Evolutionary conservation across 2,329 filamentous ascomycete species (phyloP).

Genomic region (Trichoderma hamatum): DNA sequence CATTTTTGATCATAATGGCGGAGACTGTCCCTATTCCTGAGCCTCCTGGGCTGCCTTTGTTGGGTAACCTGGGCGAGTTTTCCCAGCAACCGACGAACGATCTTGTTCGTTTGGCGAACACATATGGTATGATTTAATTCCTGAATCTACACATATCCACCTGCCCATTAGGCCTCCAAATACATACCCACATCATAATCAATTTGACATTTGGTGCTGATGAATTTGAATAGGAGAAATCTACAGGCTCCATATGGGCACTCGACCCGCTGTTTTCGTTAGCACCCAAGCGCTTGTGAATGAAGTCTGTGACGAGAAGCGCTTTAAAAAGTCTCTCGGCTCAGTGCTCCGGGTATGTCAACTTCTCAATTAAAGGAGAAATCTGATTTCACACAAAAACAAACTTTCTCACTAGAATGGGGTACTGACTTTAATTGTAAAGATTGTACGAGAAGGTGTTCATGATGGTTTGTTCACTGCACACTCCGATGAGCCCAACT

Average conservation of each 20-base stretch:
- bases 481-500: conserved; percentile 57
- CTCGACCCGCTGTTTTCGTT: conserved; percentile 53
- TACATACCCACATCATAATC: background rate
- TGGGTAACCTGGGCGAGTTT: conserved; percentile 69
- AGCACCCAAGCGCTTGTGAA: conserved; percentile 60
- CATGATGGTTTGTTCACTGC: conserved; percentile 70
- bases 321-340: conserved; percentile 63
- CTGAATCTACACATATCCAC: background rate
- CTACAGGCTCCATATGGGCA: conserved; percentile 57
- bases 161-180: background rate
- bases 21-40: conserved; percentile 59
- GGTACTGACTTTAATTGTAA: background rate
- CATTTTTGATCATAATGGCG: conserved; percentile 36
- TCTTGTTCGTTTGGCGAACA: conserved; percentile 60
- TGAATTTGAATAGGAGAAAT: conserved; percentile 54
- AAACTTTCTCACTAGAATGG: background rate
- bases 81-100: conserved; percentile 60
- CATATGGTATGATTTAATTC: conserved; percentile 58
- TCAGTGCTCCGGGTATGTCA: conserved; percentile 47
- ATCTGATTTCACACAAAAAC: background rate
- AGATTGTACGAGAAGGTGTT: conserved; percentile 61
- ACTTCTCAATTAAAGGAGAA: background rate
- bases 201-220: background rate
- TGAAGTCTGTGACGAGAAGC: conserved; percentile 66
- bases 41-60: conserved; percentile 63